Evolutionary conservation across 345 rosid genomes (phyloP).

Genomic region (Noccaea caerulescens): DNA sequence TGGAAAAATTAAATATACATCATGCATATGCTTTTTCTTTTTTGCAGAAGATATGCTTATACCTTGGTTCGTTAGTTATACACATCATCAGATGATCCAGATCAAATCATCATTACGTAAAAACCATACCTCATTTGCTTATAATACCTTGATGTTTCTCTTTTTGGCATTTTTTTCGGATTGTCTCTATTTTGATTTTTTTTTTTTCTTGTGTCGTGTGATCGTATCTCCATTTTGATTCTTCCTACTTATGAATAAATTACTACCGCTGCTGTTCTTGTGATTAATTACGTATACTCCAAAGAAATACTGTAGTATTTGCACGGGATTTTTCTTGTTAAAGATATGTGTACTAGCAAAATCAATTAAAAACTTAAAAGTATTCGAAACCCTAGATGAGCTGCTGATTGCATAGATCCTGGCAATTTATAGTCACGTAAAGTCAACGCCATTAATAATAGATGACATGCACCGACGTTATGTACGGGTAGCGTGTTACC

Average conservation of each 20-base stretch:
- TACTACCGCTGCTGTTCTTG: constrained; percentile 3
- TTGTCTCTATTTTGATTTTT: not conserved
- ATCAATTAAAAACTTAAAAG: not conserved
- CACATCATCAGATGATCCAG: not conserved
- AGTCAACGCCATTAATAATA: constrained; percentile 19
- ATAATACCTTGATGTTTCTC: not conserved
- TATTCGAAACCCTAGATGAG: not conserved
- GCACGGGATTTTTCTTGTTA: not conserved
- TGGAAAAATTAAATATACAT: not conserved
- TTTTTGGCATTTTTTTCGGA: constrained; percentile 9
- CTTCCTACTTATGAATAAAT: constrained; percentile 13
- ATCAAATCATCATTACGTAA: not conserved
- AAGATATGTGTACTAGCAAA: not conserved
- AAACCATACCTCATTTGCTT: not conserved
- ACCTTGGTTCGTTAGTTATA: not conserved
- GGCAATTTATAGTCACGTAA: not conserved
- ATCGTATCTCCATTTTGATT: not conserved
- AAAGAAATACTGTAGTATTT: not conserved
- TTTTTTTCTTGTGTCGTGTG: too few species aligned
- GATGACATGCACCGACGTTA: constrained; percentile 26
- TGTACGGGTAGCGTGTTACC: not conserved
- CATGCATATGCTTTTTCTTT: not conserved
- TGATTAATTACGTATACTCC: constrained; percentile 5
- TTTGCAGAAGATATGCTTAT: too few species aligned
- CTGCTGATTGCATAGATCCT: not conserved